A percentile compares a stretch with the other conserved stretches of the same genome.
These are phyloP conservation scores for Fusarium newnesense DNA, from an alignment of 2,329 filamentous ascomycete genomes.

Conservation along the genomic window DNA sequence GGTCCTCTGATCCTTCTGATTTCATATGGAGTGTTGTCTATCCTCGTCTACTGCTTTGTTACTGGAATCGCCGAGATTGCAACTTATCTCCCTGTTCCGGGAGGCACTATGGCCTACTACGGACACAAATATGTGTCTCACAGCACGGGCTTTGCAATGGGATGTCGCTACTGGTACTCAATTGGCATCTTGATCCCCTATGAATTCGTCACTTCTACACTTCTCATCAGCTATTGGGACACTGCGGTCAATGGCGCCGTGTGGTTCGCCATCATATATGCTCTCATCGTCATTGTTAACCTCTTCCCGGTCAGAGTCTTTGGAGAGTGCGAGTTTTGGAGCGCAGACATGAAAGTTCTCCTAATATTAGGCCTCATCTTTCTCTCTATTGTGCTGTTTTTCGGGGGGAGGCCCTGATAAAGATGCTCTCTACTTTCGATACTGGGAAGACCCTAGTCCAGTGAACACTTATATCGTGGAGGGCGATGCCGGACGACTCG, in stretches of 20 bases:
- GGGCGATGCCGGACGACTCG: not conserved
- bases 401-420: not conserved
- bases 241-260: not conserved
- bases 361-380: not conserved
- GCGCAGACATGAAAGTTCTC: not conserved
- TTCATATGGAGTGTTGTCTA: not conserved
- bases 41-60: not conserved
- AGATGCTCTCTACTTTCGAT: not conserved
- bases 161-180: slow-evolving; percentile 57
- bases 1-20: not conserved
- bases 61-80: slow-evolving; percentile 39
- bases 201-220: not conserved
- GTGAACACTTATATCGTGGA: not conserved
- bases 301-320: not conserved
- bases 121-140: slow-evolving; percentile 43
- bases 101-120: slow-evolving; percentile 40
- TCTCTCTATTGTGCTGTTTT: not conserved
- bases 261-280: not conserved
- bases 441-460: not conserved
- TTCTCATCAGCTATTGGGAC: not conserved
- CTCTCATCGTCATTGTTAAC: not conserved
- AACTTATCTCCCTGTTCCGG: slow-evolving; percentile 40
- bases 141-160: slow-evolving; percentile 51
- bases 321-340: not conserved
- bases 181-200: not conserved